Evolutionary conservation across 2,329 filamentous ascomycete species (phyloP).

Genomic region (Fusarium sp.): DNA sequence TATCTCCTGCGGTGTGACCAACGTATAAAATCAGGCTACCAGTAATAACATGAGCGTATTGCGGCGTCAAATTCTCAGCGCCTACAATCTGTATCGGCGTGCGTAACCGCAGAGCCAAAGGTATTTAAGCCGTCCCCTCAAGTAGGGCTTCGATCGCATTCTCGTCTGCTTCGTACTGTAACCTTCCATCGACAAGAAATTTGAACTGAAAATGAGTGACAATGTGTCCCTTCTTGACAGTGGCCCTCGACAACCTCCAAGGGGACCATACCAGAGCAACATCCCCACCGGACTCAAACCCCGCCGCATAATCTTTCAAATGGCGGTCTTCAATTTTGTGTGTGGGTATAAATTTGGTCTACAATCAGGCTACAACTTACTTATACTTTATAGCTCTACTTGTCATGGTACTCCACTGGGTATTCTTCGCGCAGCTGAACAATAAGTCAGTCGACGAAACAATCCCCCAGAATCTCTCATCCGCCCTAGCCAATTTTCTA

Average conservation of each 20-base stretch:
- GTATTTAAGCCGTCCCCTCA: background rate
- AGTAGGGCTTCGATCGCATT: background rate
- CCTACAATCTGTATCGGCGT: background rate
- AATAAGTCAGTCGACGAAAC: background rate
- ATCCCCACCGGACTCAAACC: background rate
- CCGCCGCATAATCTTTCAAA: background rate
- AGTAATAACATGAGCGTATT: no score
- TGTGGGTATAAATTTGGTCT: background rate
- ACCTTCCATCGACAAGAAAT: no score
- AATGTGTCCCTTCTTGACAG: background rate
- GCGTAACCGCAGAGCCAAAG: no score
- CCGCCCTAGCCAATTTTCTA: background rate
- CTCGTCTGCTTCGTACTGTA: background rate
- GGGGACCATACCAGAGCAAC: background rate
- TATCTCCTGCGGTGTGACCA: background rate
- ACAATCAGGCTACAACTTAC: rapidly evolving
- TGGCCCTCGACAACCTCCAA: background rate
- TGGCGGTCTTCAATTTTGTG: background rate
- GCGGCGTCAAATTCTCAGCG: no score
- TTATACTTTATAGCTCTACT: background rate
- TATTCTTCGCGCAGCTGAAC: background rate
- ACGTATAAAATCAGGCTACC: background rate
- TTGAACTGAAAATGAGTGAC: background rate
- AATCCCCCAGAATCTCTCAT: background rate
- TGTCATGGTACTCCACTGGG: background rate